Evolutionary conservation across 2,329 filamentous ascomycete species (phyloP), one percentile per base, ranked within the genome.

Genomic region (Fusarium brevicatenulatum): DNA sequence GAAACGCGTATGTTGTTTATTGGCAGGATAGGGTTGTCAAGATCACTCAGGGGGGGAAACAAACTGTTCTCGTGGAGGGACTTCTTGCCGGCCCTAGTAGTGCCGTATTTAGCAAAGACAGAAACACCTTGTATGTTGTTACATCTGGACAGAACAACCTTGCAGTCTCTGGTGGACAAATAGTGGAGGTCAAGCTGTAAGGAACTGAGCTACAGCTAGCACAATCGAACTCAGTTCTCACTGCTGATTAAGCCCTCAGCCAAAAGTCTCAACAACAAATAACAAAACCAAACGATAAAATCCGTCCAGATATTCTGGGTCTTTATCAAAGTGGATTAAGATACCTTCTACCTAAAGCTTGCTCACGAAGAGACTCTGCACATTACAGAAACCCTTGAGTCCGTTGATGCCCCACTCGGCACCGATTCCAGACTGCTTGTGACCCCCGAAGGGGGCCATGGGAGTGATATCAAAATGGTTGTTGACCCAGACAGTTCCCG

Each of bases 401-500:
- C 85, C 84, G 54, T 74, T 76, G 21, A 81, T 39, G 1, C 84
- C 84, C 78, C 81, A 83, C 63, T 86, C 84, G 21, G 77, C 75
- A 0, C 85, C 85, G 36, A 85, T 79, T 1, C 85, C 84, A 52
- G 83, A 85, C 49, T 81, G 74, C 75, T 86, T 86, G 57, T 85
- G 83, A 6, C 84, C 85, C 2, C 84, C 84, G 58, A 85, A 85
- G 0, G 83, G 81, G 8, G 74, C 80, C 19, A 74, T 61, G 0
- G 80, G 80, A 6, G 76, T 70, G 3, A 79, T 72, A 76, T 90
- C 89, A 72, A 90, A 82, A 72, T 85, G 89, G 16, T 57, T 83
- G 78, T 91, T 91, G 71, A 91, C 86, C 85, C 88, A 91, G 4
- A 91, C 87, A 8, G 80, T 86, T 3, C 90, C 90, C 0, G 87